Conservation (phyloP, 768 basidiomycete species). For the Phylloporus sp. region DNA sequence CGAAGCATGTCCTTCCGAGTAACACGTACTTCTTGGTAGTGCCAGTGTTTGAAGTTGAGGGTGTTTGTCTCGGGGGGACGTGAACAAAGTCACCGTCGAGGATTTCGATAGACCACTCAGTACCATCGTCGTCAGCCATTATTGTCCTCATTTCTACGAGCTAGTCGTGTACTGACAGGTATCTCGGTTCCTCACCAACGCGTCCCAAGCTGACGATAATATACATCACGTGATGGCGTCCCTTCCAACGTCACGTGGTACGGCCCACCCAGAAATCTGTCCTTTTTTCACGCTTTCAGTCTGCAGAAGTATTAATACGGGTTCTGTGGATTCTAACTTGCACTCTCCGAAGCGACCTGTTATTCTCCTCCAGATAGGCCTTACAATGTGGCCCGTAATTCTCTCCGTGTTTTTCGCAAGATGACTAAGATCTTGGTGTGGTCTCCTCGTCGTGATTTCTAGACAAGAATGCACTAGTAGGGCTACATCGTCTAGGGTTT, state of each 20-base stretch:
- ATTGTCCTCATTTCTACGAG: slow-evolving; percentile 16
- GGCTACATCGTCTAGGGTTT: no score
- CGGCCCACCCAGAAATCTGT: no score
- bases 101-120: slow-evolving; percentile 33
- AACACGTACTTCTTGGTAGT: slow-evolving; percentile 14
- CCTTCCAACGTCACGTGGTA: not conserved
- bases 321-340: no score
- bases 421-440: no score
- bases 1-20: slow-evolving; percentile 10
- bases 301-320: no score
- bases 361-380: no score
- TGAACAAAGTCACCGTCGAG: slow-evolving; percentile 19
- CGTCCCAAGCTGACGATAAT: not conserved
- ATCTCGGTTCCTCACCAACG: not conserved
- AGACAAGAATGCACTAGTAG: no score
- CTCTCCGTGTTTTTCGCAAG: no score
- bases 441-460: no score
- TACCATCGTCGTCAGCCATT: slow-evolving; percentile 13
- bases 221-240: slow-evolving; percentile 20
- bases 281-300: no score
- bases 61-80: slow-evolving; percentile 16
- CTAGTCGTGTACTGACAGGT: not conserved
- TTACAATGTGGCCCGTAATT: no score
- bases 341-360: no score
- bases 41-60: not conserved